These are phyloP conservation scores for Excoecaria cochinchinensis DNA, from an alignment of 345 rosid species.

Conservation along the genomic window DNA sequence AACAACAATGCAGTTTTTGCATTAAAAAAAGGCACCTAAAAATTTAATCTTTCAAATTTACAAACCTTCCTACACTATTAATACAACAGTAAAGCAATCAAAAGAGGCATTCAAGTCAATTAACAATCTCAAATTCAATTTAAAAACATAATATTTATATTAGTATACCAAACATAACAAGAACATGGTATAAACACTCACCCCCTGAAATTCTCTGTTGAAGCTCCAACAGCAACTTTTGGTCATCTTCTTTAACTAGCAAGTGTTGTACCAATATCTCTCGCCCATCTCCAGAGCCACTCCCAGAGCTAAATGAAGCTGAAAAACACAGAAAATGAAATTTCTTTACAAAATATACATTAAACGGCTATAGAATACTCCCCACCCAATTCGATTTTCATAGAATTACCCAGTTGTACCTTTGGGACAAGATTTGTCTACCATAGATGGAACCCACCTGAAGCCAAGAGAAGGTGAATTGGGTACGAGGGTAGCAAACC, in stretches of 20 bases:
- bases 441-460: slow-evolving; percentile 19
- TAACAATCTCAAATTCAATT: background rate
- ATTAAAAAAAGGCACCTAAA: background rate
- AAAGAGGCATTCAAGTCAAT: background rate
- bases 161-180: background rate
- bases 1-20: slow-evolving; percentile 14
- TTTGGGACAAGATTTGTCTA: slow-evolving; percentile 24
- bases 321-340: slow-evolving; percentile 2
- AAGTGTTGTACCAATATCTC: slow-evolving; percentile 85
- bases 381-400: background rate
- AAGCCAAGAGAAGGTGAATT: slow-evolving; percentile 15
- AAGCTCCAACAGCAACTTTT: slow-evolving; percentile 56
- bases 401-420: slow-evolving; percentile 26
- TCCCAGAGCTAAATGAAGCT: slow-evolving; percentile 59
- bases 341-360: background rate
- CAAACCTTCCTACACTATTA: background rate
- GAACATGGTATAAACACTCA: slow-evolving; percentile 15
- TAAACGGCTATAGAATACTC: background rate
- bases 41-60: background rate
- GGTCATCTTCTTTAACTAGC: slow-evolving; percentile 74
- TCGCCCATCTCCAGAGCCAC: slow-evolving; percentile 38
- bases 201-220: slow-evolving; percentile 60
- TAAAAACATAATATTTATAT: background rate
- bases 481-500: slow-evolving; percentile 28
- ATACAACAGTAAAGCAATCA: background rate